Base-by-base conservation (phyloP, 768 basidiomycete species). In the Amanita rubescens region DNA sequence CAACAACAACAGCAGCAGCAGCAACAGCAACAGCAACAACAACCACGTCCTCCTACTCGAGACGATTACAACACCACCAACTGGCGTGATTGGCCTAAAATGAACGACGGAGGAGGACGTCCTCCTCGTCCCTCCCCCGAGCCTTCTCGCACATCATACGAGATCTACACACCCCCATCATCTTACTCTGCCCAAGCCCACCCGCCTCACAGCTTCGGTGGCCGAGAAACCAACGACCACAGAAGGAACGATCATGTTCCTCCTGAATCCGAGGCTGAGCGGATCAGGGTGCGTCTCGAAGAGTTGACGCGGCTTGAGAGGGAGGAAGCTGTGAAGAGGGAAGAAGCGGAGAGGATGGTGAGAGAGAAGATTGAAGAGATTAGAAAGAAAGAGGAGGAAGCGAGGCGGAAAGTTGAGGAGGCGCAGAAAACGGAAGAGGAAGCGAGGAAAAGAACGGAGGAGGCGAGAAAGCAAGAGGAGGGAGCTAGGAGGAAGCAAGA, bases 401-500 rank as follows among this genome's bases (percentile, higher is more conserved):
- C 57, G 0, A 60, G 51, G 42, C 37, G 49, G 33, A 65, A 60
- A 47, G 64, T 67, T 34, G 59, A 56, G 39, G 68, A 71, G 34
- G 51, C 59, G 17, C 51, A 42, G 54, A 52, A 30, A 49, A 45
- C 43, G 37, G 60, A 61, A 60, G 58, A 57, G 38, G 51, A 51
- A 46, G 50, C 59, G 7, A 38, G 44, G 25, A 45, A 50, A 41
- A 59, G 65, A 33, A 66, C 66, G 35, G 57, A 62, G 45, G 58
- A 60, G 17, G 56, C 42, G 15, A 44, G 41, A 44, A 48, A 20
- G 22, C 57, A 60, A 46, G 58, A 65, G 56, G 60, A 65, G 51
- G 67, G 67, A 19, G 65, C 65, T 5, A 53, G 38, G 59, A 32
- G 55, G 54, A 47, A 54, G 43, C 63, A 58, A 60, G 62, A 62